Percentiles rank a stretch among this genome's conserved stretches.
Evolutionary conservation across 140 eudicot genomes (phyloP).

Genomic region (Erigeron philadelphicus): DNA sequence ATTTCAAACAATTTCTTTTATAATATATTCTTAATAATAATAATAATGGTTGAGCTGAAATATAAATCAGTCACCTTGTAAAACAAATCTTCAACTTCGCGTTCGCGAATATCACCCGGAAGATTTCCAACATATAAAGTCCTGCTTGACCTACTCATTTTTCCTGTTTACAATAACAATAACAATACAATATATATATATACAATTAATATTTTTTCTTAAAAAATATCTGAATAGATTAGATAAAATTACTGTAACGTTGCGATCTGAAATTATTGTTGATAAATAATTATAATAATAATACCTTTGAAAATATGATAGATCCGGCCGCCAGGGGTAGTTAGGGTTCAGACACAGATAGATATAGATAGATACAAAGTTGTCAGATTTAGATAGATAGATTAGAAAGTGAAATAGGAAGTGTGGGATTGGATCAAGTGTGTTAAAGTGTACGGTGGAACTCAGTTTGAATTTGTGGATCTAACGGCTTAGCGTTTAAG

Average conservation of each 20-base stretch:
- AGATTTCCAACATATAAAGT: slow-evolving; percentile 89
- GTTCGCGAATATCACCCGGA: slow-evolving; percentile 91
- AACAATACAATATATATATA: background rate
- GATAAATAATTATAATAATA: too few relatives aligned
- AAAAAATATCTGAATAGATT: background rate
- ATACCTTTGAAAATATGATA: background rate
- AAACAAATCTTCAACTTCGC: slow-evolving; percentile 91
- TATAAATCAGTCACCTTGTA: slow-evolving; percentile 51
- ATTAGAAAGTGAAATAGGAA: background rate
- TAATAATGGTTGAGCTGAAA: background rate
- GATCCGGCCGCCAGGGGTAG: slow-evolving; percentile 31
- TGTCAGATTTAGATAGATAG: background rate
- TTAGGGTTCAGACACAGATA: slow-evolving; percentile 30
- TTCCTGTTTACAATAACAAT: slow-evolving; percentile 19
- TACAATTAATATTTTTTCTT: background rate
- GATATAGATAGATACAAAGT: background rate
- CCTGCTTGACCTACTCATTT: slow-evolving; percentile 79
- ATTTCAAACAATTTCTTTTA: too few relatives aligned
- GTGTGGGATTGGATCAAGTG: slow-evolving; percentile 15
- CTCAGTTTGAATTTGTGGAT: slow-evolving; percentile 15
- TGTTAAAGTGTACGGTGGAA: slow-evolving; percentile 20
- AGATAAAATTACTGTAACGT: background rate
- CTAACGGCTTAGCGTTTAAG: slow-evolving; percentile 12
- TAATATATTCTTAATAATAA: too few relatives aligned
- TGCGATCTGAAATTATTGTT: background rate